phyloP scores from a whole-genome alignment of 2,329 filamentous ascomycete genomes.

The Botrytis fabae region DNA sequence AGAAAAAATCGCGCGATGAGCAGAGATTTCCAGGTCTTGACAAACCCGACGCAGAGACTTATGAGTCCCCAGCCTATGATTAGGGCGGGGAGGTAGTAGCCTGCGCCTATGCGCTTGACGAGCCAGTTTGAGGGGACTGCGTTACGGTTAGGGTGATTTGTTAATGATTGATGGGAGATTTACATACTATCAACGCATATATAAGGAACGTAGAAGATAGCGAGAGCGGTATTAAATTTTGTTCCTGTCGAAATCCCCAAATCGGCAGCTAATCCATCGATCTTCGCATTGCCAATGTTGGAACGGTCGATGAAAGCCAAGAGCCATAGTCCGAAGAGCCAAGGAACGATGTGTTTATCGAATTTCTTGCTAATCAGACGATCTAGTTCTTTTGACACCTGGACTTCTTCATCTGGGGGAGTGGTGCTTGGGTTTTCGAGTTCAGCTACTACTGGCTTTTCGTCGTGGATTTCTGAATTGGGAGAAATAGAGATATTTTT shows the following conservation, averaged over 20 bases:
- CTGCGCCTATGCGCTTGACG: conserved; percentile 35
- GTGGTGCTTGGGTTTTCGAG: neutral
- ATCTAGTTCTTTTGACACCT: conserved; percentile 9
- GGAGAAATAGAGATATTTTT: neutral
- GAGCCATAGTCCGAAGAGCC: conserved; percentile 22
- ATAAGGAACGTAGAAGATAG: conserved; percentile 63
- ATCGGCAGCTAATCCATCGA: conserved; percentile 63
- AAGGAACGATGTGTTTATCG: conserved; percentile 18
- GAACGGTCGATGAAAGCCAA: conserved; percentile 22
- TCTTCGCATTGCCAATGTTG: conserved; percentile 52
- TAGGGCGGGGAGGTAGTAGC: conserved; percentile 45
- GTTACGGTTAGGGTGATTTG: conserved; percentile 45
- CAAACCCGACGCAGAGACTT: conserved; percentile 50
- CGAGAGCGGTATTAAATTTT: conserved; percentile 60
- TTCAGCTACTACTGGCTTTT: neutral
- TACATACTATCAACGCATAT: conserved; percentile 53
- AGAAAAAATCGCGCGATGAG: conserved; percentile 50
- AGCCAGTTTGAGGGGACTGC: conserved; percentile 50
- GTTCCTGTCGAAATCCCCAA: conserved; percentile 47
- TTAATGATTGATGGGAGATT: neutral
- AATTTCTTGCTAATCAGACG: conserved; percentile 20
- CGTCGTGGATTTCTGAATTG: neutral
- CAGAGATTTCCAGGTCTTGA: conserved; percentile 45
- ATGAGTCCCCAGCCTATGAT: conserved; percentile 48
- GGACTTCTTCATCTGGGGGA: neutral